Conservation (phyloP, 2,329 filamentous ascomycete genomes). For the Pseudocercospora musae region DNA sequence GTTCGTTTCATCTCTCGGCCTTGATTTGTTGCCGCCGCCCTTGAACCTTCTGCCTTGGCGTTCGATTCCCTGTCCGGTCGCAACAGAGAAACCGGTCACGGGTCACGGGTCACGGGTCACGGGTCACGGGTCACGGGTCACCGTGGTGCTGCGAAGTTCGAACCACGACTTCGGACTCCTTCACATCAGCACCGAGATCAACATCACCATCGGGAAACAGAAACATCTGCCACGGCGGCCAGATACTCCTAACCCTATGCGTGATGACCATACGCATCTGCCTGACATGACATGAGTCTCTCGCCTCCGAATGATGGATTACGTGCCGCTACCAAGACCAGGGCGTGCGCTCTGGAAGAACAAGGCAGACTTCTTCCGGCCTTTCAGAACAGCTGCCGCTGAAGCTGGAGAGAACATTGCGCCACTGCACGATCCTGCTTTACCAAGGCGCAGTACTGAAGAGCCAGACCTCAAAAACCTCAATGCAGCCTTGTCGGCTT, state of each 20-base stretch:
- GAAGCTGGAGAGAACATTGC: slow-evolving; percentile 27
- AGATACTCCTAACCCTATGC: not conserved
- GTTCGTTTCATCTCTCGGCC: not conserved
- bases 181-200: too few species aligned
- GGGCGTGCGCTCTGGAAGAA: slow-evolving; percentile 31
- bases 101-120: not conserved
- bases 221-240: not conserved
- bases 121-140: not conserved
- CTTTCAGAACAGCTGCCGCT: slow-evolving; percentile 28
- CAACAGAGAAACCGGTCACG: not conserved
- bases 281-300: not conserved
- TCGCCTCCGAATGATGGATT: slow-evolving; percentile 24
- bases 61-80: not conserved
- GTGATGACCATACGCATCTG: not conserved
- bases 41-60: not conserved
- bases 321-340: slow-evolving; percentile 25
- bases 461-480: slow-evolving; percentile 66
- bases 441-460: slow-evolving; percentile 14
- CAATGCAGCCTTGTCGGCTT: slow-evolving; percentile 65
- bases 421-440: slow-evolving; percentile 27
- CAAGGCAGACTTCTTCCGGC: slow-evolving; percentile 35
- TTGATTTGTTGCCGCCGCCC: not conserved
- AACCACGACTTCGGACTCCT: not conserved
- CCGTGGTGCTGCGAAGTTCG: not conserved
- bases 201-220: not conserved